These are phyloP conservation scores for Gastrolobium villosum DNA, from an alignment of 306 rosid species.

Conservation along the genomic window DNA sequence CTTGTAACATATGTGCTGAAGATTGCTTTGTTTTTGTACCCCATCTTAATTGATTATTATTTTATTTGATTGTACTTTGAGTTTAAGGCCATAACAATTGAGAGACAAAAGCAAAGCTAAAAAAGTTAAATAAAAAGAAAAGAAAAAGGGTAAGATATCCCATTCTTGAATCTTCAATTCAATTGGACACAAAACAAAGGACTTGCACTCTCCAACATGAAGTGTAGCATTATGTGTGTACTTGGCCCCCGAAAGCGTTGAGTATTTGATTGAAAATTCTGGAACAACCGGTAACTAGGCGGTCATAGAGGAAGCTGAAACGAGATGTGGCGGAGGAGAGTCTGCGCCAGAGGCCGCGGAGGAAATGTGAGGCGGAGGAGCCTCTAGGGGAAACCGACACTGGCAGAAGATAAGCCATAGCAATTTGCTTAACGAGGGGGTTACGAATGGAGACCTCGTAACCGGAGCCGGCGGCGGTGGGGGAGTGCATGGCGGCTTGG, in stretches of 20 bases:
- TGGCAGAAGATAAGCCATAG: constrained; percentile 96
- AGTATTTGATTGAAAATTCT: constrained; percentile 42
- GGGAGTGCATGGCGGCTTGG: too few species aligned
- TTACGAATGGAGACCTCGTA: constrained; percentile 67
- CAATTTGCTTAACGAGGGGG: constrained; percentile 90
- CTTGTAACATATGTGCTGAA: too few species aligned
- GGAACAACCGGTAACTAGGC: constrained; percentile 35
- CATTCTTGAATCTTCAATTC: neutral
- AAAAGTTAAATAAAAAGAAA: neutral
- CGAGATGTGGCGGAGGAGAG: constrained; percentile 29
- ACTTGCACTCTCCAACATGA: too few species aligned
- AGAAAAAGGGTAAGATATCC: neutral
- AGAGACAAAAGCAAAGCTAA: constrained; percentile 1
- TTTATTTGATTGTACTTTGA: constrained; percentile 40
- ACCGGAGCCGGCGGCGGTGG: constrained; percentile 48
- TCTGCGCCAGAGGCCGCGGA: constrained; percentile 35
- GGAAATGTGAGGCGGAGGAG: constrained; percentile 38
- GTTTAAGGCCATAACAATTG: constrained; percentile 23
- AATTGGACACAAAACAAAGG: constrained; percentile 8
- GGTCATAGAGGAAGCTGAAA: constrained; percentile 42
- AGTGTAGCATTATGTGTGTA: constrained; percentile 22
- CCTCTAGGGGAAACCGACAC: constrained; percentile 66
- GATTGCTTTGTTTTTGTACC: neutral
- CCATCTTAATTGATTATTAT: constrained; percentile 23
- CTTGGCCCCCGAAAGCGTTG: constrained; percentile 20